A percentile compares a stretch with the other conserved stretches of the same genome.
phyloP scores from a whole-genome alignment of 169 alveolate species.

The Neospora caninum region DNA sequence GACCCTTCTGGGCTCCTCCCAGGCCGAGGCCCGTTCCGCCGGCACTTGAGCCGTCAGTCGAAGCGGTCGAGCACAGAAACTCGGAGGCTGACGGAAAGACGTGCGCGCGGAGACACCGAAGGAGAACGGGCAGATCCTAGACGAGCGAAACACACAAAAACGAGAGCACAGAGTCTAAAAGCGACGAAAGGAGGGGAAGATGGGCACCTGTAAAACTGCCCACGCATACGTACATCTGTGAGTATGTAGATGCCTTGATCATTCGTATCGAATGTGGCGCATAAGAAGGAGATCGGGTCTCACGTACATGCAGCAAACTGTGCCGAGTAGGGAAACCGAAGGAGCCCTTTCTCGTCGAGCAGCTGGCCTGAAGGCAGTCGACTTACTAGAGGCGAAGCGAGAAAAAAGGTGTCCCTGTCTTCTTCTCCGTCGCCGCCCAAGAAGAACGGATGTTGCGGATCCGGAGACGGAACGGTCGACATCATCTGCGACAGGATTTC shows the following conservation, averaged over 20 bases:
- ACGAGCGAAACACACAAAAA: no score
- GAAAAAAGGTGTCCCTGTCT: neutral
- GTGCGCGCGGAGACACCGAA: slow-evolving; percentile 31
- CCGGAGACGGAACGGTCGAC: neutral
- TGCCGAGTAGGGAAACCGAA: no score
- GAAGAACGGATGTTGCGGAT: neutral
- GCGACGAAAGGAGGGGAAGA: no score
- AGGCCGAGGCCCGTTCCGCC: neutral
- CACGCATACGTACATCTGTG: neutral
- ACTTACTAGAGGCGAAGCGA: neutral
- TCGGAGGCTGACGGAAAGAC: slow-evolving; percentile 11
- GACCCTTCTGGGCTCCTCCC: slow-evolving; percentile 13
- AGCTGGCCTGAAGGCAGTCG: no score
- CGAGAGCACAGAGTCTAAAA: no score
- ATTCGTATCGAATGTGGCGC: no score
- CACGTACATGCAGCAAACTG: no score
- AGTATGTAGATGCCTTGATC: no score
- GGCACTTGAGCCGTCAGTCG: neutral
- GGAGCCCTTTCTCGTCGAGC: no score
- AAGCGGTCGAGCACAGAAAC: neutral
- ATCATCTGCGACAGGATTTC: slow-evolving; percentile 6
- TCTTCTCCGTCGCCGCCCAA: neutral
- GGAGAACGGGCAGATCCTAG: slow-evolving; percentile 19
- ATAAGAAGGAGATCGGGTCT: no score
- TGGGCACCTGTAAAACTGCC: no score